Conservation (phyloP, 345 rosid species). For the Brassica juncea region DNA sequence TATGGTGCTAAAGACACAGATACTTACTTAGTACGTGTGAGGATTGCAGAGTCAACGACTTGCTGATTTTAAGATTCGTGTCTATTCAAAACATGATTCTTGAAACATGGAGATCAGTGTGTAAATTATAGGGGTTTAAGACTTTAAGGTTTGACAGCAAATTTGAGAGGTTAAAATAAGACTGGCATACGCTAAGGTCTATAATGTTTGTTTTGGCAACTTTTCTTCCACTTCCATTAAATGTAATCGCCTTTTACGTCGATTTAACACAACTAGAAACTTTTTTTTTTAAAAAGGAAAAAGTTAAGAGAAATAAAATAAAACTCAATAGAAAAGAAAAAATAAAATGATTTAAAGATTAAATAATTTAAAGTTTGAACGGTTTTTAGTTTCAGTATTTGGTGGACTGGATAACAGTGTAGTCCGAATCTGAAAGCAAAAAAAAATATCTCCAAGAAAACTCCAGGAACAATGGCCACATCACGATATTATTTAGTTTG, state of each 20-base stretch:
- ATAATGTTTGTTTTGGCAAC: neutral
- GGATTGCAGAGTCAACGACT: constrained; percentile 24
- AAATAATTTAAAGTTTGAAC: constrained; percentile 9
- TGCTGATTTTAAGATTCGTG: constrained; percentile 1
- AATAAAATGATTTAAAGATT: neutral
- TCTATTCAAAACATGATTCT: constrained; percentile 22
- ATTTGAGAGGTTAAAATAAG: constrained; percentile 1
- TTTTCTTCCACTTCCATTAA: constrained; percentile 23
- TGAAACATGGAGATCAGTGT: constrained; percentile 5
- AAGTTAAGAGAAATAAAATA: neutral
- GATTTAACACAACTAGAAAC: constrained; percentile 2
- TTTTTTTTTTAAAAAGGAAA: neutral
- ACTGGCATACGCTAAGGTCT: constrained; percentile 21
- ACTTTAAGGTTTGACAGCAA: constrained; percentile 22
- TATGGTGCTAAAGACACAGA: neutral
- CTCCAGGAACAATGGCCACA: neutral
- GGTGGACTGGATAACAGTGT: neutral
- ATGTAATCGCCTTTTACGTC: constrained; percentile 9
- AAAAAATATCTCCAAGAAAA: neutral
- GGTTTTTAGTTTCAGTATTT: neutral
- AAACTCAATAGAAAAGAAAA: neutral
- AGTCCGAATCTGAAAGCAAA: neutral
- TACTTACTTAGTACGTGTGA: constrained; percentile 28
- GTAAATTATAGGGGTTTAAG: neutral
- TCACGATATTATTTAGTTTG: neutral